Conservation (phyloP, 1,284 basidiomycete genomes). For the Cryptococcus hybrid region DNA sequence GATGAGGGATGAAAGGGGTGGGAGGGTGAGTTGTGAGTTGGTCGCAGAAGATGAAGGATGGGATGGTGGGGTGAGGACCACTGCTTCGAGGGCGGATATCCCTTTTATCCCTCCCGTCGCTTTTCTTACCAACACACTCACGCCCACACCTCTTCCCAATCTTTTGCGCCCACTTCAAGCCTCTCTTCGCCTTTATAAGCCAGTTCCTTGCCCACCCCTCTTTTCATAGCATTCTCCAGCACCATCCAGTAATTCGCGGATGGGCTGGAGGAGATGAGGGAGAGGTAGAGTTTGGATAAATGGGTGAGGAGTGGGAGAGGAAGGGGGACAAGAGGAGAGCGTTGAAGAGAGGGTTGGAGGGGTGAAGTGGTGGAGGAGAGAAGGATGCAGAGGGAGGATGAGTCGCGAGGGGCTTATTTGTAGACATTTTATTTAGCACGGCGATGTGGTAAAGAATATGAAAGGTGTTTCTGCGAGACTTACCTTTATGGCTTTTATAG, state of each 20-base stretch:
- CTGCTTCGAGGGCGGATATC: constrained; percentile 11
- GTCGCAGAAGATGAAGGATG: neutral
- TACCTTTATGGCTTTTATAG: constrained; percentile 23
- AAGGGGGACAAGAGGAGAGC: constrained; percentile 63
- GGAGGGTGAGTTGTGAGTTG: neutral
- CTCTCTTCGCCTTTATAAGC: no score
- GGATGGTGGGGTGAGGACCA: neutral
- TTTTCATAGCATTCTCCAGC: constrained; percentile 27
- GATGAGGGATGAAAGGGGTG: neutral
- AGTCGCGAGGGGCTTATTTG: constrained; percentile 62
- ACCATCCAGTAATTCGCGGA: constrained; percentile 33
- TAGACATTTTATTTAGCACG: neutral
- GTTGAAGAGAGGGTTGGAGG: constrained; percentile 65
- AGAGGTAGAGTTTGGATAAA: constrained; percentile 66
- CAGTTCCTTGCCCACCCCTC: no score
- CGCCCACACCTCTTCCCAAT: constrained; percentile 2
- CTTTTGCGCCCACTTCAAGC: constrained; percentile 3
- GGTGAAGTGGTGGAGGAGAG: no score
- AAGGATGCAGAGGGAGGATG: constrained; percentile 59
- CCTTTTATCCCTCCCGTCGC: constrained; percentile 45
- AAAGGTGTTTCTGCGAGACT: neutral
- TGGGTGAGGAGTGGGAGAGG: constrained; percentile 63
- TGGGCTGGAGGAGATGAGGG: constrained; percentile 56
- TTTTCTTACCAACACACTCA: constrained; percentile 42
- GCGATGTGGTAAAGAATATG: neutral